These are phyloP conservation scores for Aspergillus carlsbadensis DNA, from an alignment of 495 filamentous ascomycete species.

Conservation along the genomic window DNA sequence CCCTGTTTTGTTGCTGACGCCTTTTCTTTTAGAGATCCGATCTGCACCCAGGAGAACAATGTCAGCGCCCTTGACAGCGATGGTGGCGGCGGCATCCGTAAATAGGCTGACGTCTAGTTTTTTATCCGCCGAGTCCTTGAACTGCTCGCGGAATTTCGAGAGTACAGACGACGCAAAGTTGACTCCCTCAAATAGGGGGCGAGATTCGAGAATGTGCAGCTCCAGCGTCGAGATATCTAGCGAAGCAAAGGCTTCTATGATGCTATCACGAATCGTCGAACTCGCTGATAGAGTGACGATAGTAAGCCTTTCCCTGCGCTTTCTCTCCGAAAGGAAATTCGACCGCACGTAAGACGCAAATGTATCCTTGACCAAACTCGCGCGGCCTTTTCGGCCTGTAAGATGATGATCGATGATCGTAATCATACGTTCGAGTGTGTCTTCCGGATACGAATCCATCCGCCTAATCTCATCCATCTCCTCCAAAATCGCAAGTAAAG, in stretches of 20 bases:
- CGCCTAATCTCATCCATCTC: conserved; percentile 29
- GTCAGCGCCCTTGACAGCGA: conserved; percentile 47
- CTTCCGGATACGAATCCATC: conserved; percentile 20
- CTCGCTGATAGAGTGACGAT: conserved; percentile 60
- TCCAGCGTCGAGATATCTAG: conserved; percentile 40
- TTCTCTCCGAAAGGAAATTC: conserved; percentile 23
- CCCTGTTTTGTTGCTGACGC: conserved; percentile 67
- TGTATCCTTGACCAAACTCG: conserved; percentile 29
- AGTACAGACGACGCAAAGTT: conserved; percentile 51
- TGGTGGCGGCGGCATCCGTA: conserved; percentile 59
- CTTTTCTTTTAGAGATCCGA: conserved; percentile 48
- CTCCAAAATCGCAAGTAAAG: conserved; percentile 44
- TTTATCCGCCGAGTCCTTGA: conserved; percentile 14
- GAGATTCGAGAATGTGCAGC: conserved; percentile 61
- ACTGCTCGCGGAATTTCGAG: conserved; percentile 24
- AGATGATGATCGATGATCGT: conserved; percentile 34
- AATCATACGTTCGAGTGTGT: conserved; percentile 24
- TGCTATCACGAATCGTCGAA: conserved; percentile 55
- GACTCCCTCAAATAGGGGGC: conserved; percentile 65
- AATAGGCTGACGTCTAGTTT: conserved; percentile 47
- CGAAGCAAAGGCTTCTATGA: conserved; percentile 30
- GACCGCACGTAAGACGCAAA: conserved; percentile 35
- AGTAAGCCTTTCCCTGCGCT: conserved; percentile 29
- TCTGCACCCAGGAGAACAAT: conserved; percentile 64
- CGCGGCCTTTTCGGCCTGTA: conserved; percentile 22